These are phyloP conservation scores for Spatholobus suberectus DNA, from an alignment of 306 rosid species.

Conservation along the genomic window DNA sequence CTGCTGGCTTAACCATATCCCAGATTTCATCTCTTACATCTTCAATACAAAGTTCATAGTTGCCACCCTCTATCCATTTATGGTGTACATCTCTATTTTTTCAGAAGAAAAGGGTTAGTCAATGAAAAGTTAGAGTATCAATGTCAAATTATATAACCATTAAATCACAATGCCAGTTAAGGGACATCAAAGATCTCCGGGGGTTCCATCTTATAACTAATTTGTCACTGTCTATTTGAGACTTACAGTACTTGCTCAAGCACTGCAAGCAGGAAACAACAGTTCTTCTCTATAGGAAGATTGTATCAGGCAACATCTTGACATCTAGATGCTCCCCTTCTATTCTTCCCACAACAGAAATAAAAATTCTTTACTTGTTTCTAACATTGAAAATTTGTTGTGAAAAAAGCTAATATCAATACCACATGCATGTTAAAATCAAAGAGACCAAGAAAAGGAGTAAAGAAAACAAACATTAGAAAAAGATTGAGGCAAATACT, in stretches of 20 bases:
- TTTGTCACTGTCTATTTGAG: constrained; percentile 73
- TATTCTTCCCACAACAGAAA: constrained; percentile 67
- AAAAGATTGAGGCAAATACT: neutral
- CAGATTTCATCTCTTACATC: constrained; percentile 98
- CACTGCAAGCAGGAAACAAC: constrained; percentile 82
- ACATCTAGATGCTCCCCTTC: constrained; percentile 88
- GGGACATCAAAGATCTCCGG: neutral
- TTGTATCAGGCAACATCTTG: constrained; percentile 84
- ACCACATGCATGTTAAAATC: neutral
- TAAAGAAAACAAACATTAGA: neutral
- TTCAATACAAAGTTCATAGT: constrained; percentile 95
- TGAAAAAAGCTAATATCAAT: neutral
- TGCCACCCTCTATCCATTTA: constrained; percentile 99
- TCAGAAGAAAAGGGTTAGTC: neutral
- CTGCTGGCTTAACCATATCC: constrained; percentile 98
- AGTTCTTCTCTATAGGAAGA: constrained; percentile 77
- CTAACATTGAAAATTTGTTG: neutral
- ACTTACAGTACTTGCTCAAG: constrained; percentile 71
- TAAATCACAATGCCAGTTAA: constrained; percentile 6
- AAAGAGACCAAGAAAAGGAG: neutral
- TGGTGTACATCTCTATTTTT: constrained; percentile 94
- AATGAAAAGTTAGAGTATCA: constrained; percentile 1
- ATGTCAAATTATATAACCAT: neutral
- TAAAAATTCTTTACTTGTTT: constrained; percentile 24
- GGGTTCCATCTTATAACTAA: neutral